Base-by-base conservation (phyloP, 1,139 yeast genomes). In the Insectozyma bohioensis region DNA sequence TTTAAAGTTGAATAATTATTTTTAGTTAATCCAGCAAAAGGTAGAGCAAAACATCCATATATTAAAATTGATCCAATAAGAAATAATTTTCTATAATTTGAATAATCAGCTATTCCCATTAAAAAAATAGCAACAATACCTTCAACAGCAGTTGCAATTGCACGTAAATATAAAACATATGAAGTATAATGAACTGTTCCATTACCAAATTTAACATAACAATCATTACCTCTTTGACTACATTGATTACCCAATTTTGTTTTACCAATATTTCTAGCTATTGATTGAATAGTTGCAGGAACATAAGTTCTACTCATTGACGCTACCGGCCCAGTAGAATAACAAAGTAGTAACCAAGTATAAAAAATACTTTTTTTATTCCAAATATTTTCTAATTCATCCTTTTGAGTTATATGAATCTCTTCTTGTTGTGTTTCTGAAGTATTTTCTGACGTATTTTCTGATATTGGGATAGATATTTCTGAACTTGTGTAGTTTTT, bases 101-200 rank as follows among this genome's bases (percentile, higher is more conserved):
- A 56, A 43, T 58, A 68, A 39, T 68, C 75, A 6, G 72, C 74
- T 37, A 67, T 49, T 1, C 71, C 69, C 67, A 66, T 63, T 11
- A 66, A 39, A 13, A 63, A 36, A n/a, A 67, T 48, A 1, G 71
- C 56, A 6, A 66, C 37, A 2, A 64, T 38, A 1, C 72, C 72
- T 41, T 68, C 73, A 14, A 63, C 14, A 0, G 71, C 60, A 1
- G 73, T 67, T 17, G 55, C 52, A 12, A 66, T 53, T 3, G 74
- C 73, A 30, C 52, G 51, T 32, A 67, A 42, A 31, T 67, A 68
- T 28, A 67, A 46, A 5, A 63, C 70, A 42, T 61, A 67, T 0
- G 71, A 58, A 4, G 63, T 57, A 29, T 53, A 47, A 41, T 66
- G 67, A 5, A 68, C 67, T 2, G 37, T 46, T 4, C 66, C 64